Evolutionary conservation across 148 eudicot genomes (phyloP), one percentile per base, ranked within the genome.

Genomic region (Salicornia ramosissima): DNA sequence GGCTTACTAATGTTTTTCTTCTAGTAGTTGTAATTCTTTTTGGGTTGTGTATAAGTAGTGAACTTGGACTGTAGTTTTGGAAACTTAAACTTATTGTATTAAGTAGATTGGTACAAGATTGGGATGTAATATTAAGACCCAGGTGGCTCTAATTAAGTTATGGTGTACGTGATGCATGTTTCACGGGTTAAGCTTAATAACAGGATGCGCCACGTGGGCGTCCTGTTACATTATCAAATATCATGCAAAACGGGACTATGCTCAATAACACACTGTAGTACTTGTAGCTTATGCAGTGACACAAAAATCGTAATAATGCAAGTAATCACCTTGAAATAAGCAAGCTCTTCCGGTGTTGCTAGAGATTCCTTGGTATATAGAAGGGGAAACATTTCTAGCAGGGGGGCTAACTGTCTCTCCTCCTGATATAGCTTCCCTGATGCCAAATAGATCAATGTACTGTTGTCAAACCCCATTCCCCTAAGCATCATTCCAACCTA

Each of bases 401-500:
- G 74, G 59, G 96, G 96, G 68, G 83, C 86, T 76, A 89, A 77
- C 62, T 89, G 75, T 82, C 67, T 81, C 59, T 86, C 81, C 42
- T 84, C 86, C 71, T 78, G 80, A 71, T 87, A 89, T 47, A 91
- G 72, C 71, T 83, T 86, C 19, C 97, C 97, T 9, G 97, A 89
- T n/a, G 97, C 97, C 82, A 91, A 76, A 83, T 91, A 91, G 57
- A 91, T 87, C 42, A 85, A 62, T 26, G 97, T 91, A 50, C 80
- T 65, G 71, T 89, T 89, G 64, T 84, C 71, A 76, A 91, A 91
- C 68, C 97, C 97, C 92, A 91, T 87, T 58, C 92, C 97, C 77
- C 96, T 85, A 29, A 91, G 87, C 92, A 91, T 87, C 96, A 91
- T 84, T 53, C 96, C 97, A 46, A 87, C 96, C 97, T 91, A 85